Evolutionary conservation across 768 basidiomycete genomes (phyloP).

Genomic region (Astraeus odoratus): DNA sequence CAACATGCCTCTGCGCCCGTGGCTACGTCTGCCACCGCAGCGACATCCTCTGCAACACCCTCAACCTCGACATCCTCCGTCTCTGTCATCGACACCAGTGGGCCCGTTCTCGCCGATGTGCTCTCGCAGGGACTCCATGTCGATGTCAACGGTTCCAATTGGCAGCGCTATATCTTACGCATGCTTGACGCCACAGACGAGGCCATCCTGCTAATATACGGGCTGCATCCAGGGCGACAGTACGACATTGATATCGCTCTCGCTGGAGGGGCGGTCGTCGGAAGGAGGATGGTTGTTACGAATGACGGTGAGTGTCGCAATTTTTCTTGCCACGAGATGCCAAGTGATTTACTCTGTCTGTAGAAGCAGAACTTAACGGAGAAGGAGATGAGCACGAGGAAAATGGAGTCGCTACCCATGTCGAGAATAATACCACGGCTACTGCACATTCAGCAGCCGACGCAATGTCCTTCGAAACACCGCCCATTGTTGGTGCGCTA

Average conservation of each 20-base stretch:
- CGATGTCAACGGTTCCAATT: slow-evolving; percentile 71
- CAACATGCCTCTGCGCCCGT: slow-evolving; percentile 4
- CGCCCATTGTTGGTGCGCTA: neutral
- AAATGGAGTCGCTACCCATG: neutral
- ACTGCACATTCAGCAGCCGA: neutral
- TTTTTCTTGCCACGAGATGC: slow-evolving; percentile 8
- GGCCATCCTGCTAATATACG: slow-evolving; percentile 87
- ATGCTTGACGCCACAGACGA: slow-evolving; percentile 79
- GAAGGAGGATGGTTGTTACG: slow-evolving; percentile 48
- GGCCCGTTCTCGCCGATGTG: slow-evolving; percentile 51
- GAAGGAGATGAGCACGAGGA: neutral
- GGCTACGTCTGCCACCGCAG: slow-evolving; percentile 37
- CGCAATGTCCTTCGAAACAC: neutral
- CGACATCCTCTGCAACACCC: slow-evolving; percentile 20
- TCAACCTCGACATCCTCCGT: slow-evolving; percentile 19
- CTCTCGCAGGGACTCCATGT: slow-evolving; percentile 71
- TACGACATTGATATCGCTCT: slow-evolving; percentile 86
- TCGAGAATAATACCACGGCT: neutral
- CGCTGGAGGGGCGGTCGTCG: slow-evolving; percentile 54
- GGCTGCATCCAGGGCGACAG: slow-evolving; percentile 79
- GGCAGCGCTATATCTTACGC: slow-evolving; percentile 74
- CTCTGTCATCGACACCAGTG: slow-evolving; percentile 26
- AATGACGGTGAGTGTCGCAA: slow-evolving; percentile 46
- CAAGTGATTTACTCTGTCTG: slow-evolving; percentile 6
- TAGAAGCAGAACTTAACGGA: neutral